Evolutionary conservation across 805 yeast genomes (phyloP).

Genomic region (Cyberlindnera maclurae): DNA sequence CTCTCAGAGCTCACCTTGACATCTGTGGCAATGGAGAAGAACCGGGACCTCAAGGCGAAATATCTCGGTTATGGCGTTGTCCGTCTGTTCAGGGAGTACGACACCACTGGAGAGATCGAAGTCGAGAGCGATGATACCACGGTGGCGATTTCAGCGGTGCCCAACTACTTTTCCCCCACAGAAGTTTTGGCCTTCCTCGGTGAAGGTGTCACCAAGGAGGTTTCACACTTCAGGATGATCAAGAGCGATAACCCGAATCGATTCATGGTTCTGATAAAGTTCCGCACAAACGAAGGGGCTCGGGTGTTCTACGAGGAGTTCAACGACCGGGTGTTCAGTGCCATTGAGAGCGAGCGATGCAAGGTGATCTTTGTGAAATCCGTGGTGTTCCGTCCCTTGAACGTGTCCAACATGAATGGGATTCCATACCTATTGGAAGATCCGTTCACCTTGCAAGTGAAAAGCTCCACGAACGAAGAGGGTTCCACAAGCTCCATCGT

Average conservation of each 20-base stretch:
- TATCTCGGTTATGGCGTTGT: constrained; percentile 71
- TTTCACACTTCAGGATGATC: constrained; percentile 69
- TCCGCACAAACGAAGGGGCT: constrained; percentile 48
- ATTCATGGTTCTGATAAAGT: constrained; percentile 74
- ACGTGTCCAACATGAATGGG: constrained; percentile 22
- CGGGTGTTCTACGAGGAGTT: constrained; percentile 55
- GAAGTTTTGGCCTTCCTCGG: constrained; percentile 81
- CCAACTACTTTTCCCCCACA: constrained; percentile 79
- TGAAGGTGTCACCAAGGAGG: constrained; percentile 41
- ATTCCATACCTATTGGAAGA: constrained; percentile 68
- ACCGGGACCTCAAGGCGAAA: constrained; percentile 34
- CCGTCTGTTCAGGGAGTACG: constrained; percentile 50
- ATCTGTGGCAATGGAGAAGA: background rate
- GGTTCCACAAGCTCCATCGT: constrained; percentile 20
- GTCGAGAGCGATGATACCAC: constrained; percentile 53
- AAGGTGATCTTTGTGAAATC: constrained; percentile 63
- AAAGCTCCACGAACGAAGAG: constrained; percentile 8
- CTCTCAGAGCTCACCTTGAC: constrained; percentile 28
- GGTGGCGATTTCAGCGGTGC: constrained; percentile 77
- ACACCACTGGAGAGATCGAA: constrained; percentile 24
- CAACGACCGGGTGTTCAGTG: constrained; percentile 71
- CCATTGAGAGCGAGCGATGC: constrained; percentile 86
- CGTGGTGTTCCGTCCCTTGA: constrained; percentile 21
- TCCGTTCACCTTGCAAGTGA: constrained; percentile 49
- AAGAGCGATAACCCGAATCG: constrained; percentile 60